Conservation (phyloP, 2,329 filamentous ascomycete species). For the Allantophomopsis cytisporea region DNA sequence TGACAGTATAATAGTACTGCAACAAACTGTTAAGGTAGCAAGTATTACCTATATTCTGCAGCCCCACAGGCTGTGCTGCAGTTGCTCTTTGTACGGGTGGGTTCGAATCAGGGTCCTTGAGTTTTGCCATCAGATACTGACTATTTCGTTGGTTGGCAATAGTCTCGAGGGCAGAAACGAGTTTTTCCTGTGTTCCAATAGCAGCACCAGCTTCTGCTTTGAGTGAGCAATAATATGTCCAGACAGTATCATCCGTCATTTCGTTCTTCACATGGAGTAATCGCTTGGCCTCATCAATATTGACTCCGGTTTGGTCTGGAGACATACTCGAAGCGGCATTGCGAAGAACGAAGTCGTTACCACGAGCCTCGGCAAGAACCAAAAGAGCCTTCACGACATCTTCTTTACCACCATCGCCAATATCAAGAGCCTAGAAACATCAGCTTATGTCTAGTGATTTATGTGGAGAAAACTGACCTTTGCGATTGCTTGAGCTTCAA, state of each 20-base stretch:
- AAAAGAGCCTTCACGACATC: too few species aligned
- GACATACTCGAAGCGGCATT: too few species aligned
- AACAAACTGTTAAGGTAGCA: slow-evolving; percentile 96
- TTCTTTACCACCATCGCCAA: too few species aligned
- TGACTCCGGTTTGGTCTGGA: slow-evolving; percentile 2
- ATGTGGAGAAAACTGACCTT: slow-evolving; percentile 10
- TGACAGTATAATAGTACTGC: slow-evolving; percentile 88
- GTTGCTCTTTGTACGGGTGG: slow-evolving; percentile 11
- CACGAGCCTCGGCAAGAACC: too few species aligned
- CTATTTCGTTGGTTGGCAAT: slow-evolving; percentile 18
- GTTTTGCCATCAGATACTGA: slow-evolving; percentile 16
- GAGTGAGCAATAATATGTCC: slow-evolving; percentile 15
- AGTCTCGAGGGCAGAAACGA: slow-evolving; percentile 10
- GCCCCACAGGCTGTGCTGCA: slow-evolving; percentile 63
- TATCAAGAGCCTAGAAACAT: too few species aligned
- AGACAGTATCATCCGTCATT: slow-evolving; percentile 16
- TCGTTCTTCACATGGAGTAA: slow-evolving; percentile 15
- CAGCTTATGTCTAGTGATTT: too few species aligned
- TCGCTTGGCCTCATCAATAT: slow-evolving; percentile 16
- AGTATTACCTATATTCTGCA: slow-evolving; percentile 92
- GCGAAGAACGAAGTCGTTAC: too few species aligned
- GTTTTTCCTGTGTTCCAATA: too few species aligned
- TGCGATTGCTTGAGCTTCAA: slow-evolving; percentile 17
- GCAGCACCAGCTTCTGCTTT: not conserved
- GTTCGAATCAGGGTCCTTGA: slow-evolving; percentile 18